Base-by-base conservation (phyloP, 2,329 filamentous ascomycete genomes). In the Neofusicoccum sp. region DNA sequence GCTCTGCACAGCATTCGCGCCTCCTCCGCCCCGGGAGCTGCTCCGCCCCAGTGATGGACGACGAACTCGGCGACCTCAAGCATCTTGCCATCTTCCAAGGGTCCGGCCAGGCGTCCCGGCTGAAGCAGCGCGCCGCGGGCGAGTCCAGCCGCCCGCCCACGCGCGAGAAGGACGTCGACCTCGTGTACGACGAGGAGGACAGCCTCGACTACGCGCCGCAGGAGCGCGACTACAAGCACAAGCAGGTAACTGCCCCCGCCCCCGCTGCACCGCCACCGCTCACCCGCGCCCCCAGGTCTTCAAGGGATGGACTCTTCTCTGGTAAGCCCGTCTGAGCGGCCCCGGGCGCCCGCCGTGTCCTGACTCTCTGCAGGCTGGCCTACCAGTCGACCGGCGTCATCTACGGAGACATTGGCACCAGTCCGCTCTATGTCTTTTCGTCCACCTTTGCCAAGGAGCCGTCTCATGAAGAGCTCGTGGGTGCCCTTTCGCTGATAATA, bases 381-480 rank as follows among this genome's bases (percentile, higher is more conserved):
- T 89, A 87, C 68, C 86, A 89, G 72, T 85, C 82, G 2, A 83
- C 81, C 31, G 86, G 87, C 54, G 84, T 87, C 41, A 89, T 89
- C 54, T 89, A 89, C 63, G 87, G 87, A 26, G 87, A 89, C 65
- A 88, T 89, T 67, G 87, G 86, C 61, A 85, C 77, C 5, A 85
- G 81, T 62, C 86, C 86, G n/a, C 82, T 90, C 16, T 90, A 90
- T 67, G 87, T 89, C 16, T 89, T 78, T 71, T 89, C 86, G 16
- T 86, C 84, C n/a, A 88, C 85, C 0, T 90, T 90, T 67, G 77
- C 79, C 28, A 73, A 76, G 2, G 73, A 80, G 14, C 86, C 86
- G 0, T 78, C 74, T 6, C 81, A 82, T 65, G 77, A 83, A 24
- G 84, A 88, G 65, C 76, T 90, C 3, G 76, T 89, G 47, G 85